phyloP scores from a whole-genome alignment of 306 rosid genomes.

The Malus asiatica region DNA sequence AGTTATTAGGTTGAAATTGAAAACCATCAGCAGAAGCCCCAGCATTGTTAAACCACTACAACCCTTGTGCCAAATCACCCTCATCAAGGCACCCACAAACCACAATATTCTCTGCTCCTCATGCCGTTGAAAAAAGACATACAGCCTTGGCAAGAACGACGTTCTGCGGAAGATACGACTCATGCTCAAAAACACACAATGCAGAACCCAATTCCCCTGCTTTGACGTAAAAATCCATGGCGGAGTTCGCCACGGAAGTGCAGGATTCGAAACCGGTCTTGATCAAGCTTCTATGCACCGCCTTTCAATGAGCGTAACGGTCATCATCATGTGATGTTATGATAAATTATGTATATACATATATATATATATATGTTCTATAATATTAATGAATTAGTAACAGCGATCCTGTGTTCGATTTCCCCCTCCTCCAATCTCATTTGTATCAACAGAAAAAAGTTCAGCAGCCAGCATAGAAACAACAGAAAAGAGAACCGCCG shows the following conservation, averaged over 20 bases:
- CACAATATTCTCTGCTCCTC: conserved; percentile 29
- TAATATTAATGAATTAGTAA: background rate
- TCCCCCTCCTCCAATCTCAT: too few species aligned
- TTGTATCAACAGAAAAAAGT: too few species aligned
- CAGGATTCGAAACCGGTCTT: conserved; percentile 27
- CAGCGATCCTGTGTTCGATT: background rate
- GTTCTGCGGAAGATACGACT: too few species aligned
- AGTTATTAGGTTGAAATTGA: conserved; percentile 25
- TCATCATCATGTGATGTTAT: too few species aligned
- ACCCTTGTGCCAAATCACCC: conserved; percentile 23
- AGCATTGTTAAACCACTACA: conserved; percentile 29
- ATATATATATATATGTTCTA: background rate
- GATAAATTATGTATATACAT: too few species aligned
- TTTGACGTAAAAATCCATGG: conserved; percentile 37
- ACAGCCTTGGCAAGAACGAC: too few species aligned
- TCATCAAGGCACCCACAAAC: conserved; percentile 27
- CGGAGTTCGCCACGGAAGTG: conserved; percentile 36
- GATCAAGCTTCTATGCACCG: conserved; percentile 31
- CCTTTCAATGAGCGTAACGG: background rate
- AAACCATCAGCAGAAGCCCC: conserved; percentile 17
- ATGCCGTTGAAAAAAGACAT: background rate
- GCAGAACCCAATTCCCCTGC: conserved; percentile 27
- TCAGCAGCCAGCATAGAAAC: too few species aligned
- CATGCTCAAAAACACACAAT: conserved; percentile 9
- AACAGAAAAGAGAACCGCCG: too few species aligned